Evolutionary conservation across 1,284 basidiomycete genomes (phyloP).

Genomic region (Psilocybe mexicana): DNA sequence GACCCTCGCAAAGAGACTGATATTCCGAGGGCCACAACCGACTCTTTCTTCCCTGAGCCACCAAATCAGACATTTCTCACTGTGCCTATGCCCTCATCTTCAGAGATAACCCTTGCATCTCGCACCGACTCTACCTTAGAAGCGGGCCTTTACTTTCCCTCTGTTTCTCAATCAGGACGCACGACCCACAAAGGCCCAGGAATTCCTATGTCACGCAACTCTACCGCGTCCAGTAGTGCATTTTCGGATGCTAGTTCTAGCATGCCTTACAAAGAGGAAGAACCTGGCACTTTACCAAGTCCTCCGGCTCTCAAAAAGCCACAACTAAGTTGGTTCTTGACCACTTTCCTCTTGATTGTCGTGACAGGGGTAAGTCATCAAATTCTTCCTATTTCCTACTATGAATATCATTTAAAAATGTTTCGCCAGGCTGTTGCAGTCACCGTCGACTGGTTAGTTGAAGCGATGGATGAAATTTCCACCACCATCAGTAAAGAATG

Average conservation of each 20-base stretch:
- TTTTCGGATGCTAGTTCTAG: conserved; percentile 14
- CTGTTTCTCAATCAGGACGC: conserved; percentile 12
- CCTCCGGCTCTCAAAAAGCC: conserved; percentile 37
- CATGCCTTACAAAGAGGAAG: conserved; percentile 2
- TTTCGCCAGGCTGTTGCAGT: conserved; percentile 45
- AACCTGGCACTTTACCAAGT: conserved; percentile 22
- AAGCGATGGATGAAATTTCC: conserved; percentile 73
- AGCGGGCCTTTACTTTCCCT: conserved; percentile 11
- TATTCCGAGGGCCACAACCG: conserved; percentile 7
- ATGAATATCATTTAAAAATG: not conserved
- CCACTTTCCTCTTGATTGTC: conserved; percentile 52
- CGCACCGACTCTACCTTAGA: conserved; percentile 8
- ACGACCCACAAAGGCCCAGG: conserved; percentile 6
- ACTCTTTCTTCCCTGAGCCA: conserved; percentile 9
- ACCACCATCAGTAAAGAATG: conserved; percentile 70
- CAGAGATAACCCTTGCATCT: conserved; percentile 18
- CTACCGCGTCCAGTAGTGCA: conserved; percentile 11
- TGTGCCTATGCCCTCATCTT: conserved; percentile 16
- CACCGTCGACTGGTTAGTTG: conserved; percentile 83
- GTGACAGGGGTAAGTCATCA: conserved; percentile 62
- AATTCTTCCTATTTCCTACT: not conserved
- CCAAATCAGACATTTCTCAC: conserved; percentile 20
- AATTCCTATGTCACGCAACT: conserved; percentile 22
- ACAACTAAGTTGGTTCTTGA: conserved; percentile 60
- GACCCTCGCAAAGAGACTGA: conserved; percentile 11